These are phyloP conservation scores for Geotrichum cucujoidarum DNA, from an alignment of 1,139 yeast genomes.

Conservation along the genomic window DNA sequence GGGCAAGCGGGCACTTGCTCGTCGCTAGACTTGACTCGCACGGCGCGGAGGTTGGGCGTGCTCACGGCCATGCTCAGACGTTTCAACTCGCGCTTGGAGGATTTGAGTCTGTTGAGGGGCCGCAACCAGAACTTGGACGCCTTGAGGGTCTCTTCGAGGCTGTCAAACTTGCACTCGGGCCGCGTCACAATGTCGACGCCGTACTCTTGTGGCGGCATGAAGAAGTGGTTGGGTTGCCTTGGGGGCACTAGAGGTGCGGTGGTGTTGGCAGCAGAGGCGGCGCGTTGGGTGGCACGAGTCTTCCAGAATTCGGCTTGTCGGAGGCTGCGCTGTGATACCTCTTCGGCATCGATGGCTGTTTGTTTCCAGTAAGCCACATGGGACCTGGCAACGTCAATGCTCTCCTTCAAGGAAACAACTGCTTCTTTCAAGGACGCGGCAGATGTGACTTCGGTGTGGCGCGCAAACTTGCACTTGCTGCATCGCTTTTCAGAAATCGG, in stretches of 20 bases:
- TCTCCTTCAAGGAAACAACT: not conserved
- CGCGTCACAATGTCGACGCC: not conserved
- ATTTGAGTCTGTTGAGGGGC: not conserved
- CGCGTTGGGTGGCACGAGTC: not conserved
- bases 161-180: slow-evolving; percentile 2
- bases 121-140: slow-evolving; percentile 7
- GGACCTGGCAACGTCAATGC: not conserved
- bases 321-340: not conserved
- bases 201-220: not conserved
- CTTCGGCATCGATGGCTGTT: not conserved
- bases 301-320: slow-evolving; percentile 4
- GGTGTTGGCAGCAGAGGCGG: not conserved
- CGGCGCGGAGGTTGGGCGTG: not conserved
- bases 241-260: too few species aligned
- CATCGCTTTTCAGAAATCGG: not conserved
- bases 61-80: not conserved
- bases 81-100: not conserved
- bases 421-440: not conserved
- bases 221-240: too few species aligned
- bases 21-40: not conserved
- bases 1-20: not conserved
- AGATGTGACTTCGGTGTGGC: not conserved
- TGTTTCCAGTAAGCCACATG: not conserved
- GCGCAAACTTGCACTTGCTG: not conserved
- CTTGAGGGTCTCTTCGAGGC: slow-evolving; percentile 6